A percentile compares a stretch with the other conserved stretches of the same genome.
phyloP scores from a whole-genome alignment of 2,329 filamentous ascomycete genomes.

The Basipetospora chlamydospora region DNA sequence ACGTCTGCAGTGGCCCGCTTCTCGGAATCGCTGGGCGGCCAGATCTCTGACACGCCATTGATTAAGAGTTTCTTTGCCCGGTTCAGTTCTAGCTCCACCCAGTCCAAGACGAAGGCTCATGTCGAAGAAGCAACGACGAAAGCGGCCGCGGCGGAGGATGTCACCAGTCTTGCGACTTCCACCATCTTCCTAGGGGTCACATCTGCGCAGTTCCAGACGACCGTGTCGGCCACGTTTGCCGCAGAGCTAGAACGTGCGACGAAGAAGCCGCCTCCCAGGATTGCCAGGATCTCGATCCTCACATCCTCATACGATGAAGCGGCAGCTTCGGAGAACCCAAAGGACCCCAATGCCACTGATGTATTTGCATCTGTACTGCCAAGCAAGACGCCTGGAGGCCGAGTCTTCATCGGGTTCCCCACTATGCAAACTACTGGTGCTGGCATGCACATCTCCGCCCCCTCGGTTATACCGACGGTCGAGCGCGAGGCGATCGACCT shows the following conservation, averaged over 20 bases:
- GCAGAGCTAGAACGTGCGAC: conserved; percentile 87
- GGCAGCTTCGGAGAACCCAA: conserved; percentile 45
- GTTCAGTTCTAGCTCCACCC: conserved; percentile 45
- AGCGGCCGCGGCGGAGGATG: conserved; percentile 51
- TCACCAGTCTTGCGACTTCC: conserved; percentile 55
- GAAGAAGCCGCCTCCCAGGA: conserved; percentile 88
- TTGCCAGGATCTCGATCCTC: conserved; percentile 71
- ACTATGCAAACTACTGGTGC: conserved; percentile 94
- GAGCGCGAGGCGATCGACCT: conserved; percentile 94
- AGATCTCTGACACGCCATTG: conserved; percentile 40
- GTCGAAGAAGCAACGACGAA: conserved; percentile 50
- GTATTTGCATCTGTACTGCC: conserved; percentile 86
- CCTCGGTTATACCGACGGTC: conserved; percentile 91
- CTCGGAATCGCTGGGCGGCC: conserved; percentile 34
- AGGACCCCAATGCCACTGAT: conserved; percentile 37
- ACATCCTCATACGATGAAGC: conserved; percentile 84
- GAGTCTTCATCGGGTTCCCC: conserved; percentile 94
- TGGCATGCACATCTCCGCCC: conserved; percentile 86
- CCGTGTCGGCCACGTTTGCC: conserved; percentile 56
- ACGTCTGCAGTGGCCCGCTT: conserved; percentile 24
- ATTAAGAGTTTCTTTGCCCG: conserved; percentile 69
- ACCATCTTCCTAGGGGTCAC: conserved; percentile 83
- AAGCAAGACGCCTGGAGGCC: conserved; percentile 64
- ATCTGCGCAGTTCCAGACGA: conserved; percentile 68
- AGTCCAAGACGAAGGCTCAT: conserved; percentile 39